Conservation (phyloP, 1,139 yeast genomes). For the Lodderomyces pseudojiufengensis region DNA sequence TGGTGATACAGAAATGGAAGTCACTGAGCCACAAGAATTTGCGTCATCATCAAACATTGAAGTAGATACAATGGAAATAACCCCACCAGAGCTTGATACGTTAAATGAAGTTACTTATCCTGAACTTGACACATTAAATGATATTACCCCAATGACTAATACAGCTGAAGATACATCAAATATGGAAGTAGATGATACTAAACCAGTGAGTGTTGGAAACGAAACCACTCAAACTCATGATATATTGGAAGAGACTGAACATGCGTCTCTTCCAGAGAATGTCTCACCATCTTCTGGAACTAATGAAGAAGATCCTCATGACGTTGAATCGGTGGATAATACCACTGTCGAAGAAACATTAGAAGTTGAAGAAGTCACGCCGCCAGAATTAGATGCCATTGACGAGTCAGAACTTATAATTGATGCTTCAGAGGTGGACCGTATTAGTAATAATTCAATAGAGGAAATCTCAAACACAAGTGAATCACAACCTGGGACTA, state of each 20-base stretch:
- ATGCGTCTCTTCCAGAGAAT: too few relatives aligned
- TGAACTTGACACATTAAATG: too few relatives aligned
- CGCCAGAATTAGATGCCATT: neutral
- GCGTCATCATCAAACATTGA: neutral
- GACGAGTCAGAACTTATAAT: neutral
- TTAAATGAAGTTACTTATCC: neutral
- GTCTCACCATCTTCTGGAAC: too few relatives aligned
- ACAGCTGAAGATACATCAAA: too few relatives aligned
- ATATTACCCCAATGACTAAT: too few relatives aligned
- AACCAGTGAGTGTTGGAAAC: too few relatives aligned
- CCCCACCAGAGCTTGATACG: neutral
- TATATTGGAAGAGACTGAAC: too few relatives aligned
- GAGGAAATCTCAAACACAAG: neutral
- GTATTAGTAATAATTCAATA: neutral
- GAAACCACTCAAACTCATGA: too few relatives aligned
- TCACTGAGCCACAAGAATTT: neutral
- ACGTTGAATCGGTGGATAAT: neutral
- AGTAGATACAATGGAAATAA: too few relatives aligned
- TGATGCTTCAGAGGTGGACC: neutral
- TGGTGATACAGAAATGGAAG: neutral
- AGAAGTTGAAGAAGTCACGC: too few relatives aligned
- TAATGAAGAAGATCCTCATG: neutral
- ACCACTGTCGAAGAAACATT: neutral
- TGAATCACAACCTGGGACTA: neutral
- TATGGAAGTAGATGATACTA: too few relatives aligned